Evolutionary conservation across 768 basidiomycete species (phyloP).

Genomic region (Leccinum ochraceum): DNA sequence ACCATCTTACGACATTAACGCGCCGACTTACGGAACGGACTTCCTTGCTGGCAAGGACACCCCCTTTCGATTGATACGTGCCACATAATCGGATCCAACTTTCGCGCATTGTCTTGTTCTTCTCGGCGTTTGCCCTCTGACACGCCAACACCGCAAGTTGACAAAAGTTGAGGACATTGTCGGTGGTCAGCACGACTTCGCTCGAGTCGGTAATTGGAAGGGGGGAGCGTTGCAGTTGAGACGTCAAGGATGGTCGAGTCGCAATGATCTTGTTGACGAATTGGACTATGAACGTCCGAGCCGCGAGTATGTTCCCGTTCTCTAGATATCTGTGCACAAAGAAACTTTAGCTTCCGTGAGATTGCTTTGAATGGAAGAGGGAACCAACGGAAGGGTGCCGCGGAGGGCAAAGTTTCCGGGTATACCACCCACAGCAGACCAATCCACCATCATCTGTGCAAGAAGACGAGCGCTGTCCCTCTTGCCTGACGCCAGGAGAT

Average conservation of each 20-base stretch:
- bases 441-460: constrained; percentile 84
- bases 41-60: constrained; percentile 56
- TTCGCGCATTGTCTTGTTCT: constrained; percentile 73
- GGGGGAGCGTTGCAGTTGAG: constrained; percentile 42
- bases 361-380: not conserved
- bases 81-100: constrained; percentile 85
- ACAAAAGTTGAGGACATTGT: constrained; percentile 80
- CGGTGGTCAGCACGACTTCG: constrained; percentile 74
- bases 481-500: constrained; percentile 84
- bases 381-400: constrained; percentile 75
- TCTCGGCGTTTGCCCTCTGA: constrained; percentile 81
- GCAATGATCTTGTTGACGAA: constrained; percentile 66
- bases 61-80: constrained; percentile 77
- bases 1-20: not conserved
- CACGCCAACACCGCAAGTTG: constrained; percentile 89
- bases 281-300: constrained; percentile 87
- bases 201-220: constrained; percentile 47
- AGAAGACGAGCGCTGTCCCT: constrained; percentile 86
- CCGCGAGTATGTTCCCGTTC: constrained; percentile 90
- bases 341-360: constrained; percentile 7
- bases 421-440: constrained; percentile 54
- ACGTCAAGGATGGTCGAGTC: constrained; percentile 42
- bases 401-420: constrained; percentile 82
- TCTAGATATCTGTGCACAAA: constrained; percentile 59
- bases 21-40: constrained; percentile 59